Conservation (phyloP, 2,329 filamentous ascomycete species). For the Fusarium fracticaudum region DNA sequence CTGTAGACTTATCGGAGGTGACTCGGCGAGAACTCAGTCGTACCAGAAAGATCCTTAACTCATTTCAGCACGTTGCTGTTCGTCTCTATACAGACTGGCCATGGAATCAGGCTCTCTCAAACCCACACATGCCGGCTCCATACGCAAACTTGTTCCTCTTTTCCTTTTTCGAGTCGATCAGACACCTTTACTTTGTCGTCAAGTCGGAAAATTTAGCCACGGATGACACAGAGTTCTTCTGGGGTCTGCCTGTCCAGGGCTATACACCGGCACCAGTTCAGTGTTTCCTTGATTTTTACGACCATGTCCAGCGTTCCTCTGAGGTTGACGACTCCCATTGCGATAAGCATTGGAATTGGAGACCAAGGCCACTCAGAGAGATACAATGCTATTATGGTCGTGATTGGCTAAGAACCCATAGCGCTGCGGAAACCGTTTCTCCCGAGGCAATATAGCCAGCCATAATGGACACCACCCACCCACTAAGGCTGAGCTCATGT, state of each 20-base stretch:
- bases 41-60: background rate
- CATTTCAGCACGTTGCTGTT: background rate
- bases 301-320: background rate
- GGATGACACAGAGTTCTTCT: background rate
- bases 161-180: background rate
- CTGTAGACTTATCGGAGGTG: fast-evolving
- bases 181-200: background rate
- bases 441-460: background rate
- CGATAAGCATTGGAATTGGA: background rate
- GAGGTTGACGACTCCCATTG: background rate
- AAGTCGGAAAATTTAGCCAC: no score
- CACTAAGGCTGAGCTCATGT: background rate
- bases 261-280: background rate
- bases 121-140: background rate
- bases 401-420: background rate
- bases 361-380: background rate
- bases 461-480: background rate
- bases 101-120: background rate
- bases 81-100: background rate
- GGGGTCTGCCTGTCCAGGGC: background rate
- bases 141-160: background rate
- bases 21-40: fast-evolving
- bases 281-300: background rate
- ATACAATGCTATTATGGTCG: background rate
- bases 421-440: no score